A percentile compares a stretch with the other conserved stretches of the same genome.
Conservation (phyloP, 2,329 filamentous ascomycete species). For the Monosporascus sp. region DNA sequence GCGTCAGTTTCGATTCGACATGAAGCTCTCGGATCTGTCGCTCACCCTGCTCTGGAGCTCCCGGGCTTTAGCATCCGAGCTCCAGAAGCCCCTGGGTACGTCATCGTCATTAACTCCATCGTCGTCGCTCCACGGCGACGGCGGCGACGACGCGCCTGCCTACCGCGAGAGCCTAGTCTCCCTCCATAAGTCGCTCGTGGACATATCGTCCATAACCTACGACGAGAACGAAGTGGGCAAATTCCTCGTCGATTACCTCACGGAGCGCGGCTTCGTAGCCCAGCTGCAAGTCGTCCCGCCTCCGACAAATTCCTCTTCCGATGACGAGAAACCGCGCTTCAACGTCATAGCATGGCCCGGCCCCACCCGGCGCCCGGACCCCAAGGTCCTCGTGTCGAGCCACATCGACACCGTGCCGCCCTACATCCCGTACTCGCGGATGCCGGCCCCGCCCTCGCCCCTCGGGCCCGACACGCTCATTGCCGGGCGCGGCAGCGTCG, state of each 20-base stretch:
- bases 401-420: slow-evolving; percentile 80
- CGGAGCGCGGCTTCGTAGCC: slow-evolving; percentile 37
- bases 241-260: slow-evolving; percentile 64
- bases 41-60: slow-evolving; percentile 8
- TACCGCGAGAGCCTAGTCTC: slow-evolving; percentile 54
- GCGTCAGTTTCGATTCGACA: background rate
- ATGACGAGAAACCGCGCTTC: slow-evolving; percentile 43
- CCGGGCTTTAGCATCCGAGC: slow-evolving; percentile 4
- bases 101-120: slow-evolving; percentile 1
- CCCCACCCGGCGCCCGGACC: slow-evolving; percentile 38
- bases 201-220: slow-evolving; percentile 65
- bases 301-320: slow-evolving; percentile 23
- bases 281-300: slow-evolving; percentile 36
- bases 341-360: slow-evolving; percentile 70
- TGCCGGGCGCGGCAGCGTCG: slow-evolving; percentile 68
- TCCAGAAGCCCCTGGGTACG: slow-evolving; percentile 9
- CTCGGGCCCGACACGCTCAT: slow-evolving; percentile 47
- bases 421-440: slow-evolving; percentile 61
- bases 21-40: slow-evolving; percentile 10
- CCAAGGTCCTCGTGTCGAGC: slow-evolving; percentile 63
- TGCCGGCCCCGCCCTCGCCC: slow-evolving; percentile 29
- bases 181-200: slow-evolving; percentile 70
- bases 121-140: slow-evolving; percentile 2
- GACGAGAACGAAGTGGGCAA: slow-evolving; percentile 63
- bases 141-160: slow-evolving; percentile 16